A percentile compares a stretch with the other conserved stretches of the same genome.
Evolutionary conservation across 257 asterid species (phyloP).

Genomic region (Anisodus acutangulus): DNA sequence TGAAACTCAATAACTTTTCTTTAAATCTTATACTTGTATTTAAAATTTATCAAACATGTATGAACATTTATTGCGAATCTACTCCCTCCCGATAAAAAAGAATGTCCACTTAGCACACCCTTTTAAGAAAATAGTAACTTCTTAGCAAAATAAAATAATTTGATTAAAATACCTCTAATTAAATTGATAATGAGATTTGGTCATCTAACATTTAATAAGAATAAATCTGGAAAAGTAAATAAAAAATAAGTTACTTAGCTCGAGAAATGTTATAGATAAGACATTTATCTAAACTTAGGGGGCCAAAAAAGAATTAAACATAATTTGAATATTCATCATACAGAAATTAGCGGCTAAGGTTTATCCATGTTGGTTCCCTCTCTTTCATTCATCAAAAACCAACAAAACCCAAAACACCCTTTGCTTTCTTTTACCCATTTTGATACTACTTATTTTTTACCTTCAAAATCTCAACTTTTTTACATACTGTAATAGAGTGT

Average conservation of each 20-base stretch:
- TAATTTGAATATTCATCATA: neutral
- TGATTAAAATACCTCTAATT: no score
- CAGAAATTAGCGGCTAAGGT: neutral
- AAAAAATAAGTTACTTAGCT: neutral
- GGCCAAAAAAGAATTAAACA: neutral
- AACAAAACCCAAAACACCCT: neutral
- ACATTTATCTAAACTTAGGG: neutral
- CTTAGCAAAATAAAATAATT: no score
- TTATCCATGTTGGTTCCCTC: slow-evolving; percentile 21
- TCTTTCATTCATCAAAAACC: neutral
- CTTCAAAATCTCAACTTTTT: neutral
- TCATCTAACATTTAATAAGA: no score
- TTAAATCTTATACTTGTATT: neutral
- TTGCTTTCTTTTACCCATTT: neutral
- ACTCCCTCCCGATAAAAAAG: no score
- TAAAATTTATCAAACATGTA: neutral
- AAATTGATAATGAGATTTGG: no score
- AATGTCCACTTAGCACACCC: no score
- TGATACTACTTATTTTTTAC: neutral
- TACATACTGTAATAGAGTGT: neutral
- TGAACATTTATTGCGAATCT: neutral
- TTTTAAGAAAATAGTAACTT: no score
- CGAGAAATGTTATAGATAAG: neutral
- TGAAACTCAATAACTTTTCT: neutral
- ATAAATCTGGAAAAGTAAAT: no score